Conservation (phyloP, 2,329 filamentous ascomycete genomes). For the Cladophialophora yegresii region DNA sequence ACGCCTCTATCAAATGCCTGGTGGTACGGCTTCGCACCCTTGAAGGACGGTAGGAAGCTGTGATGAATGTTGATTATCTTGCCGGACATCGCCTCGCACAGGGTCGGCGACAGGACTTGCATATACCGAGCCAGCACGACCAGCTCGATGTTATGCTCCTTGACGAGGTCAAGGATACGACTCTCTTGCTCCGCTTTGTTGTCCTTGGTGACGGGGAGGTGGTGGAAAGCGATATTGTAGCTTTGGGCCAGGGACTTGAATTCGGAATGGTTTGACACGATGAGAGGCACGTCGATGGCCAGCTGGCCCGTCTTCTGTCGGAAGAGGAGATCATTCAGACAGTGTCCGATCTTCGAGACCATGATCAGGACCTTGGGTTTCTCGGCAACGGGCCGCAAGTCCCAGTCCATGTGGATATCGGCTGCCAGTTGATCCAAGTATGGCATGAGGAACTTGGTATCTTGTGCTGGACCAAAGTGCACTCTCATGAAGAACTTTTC, state of each 20-base stretch:
- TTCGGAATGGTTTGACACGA: constrained; percentile 81
- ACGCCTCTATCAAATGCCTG: constrained; percentile 84
- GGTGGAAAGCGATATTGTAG: constrained; percentile 77
- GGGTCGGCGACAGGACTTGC: constrained; percentile 75
- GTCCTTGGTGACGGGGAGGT: constrained; percentile 76
- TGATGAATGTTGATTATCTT: constrained; percentile 93
- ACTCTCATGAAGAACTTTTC: constrained; percentile 86
- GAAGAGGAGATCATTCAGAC: constrained; percentile 81
- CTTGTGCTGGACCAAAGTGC: constrained; percentile 68
- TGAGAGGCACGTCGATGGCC: constrained; percentile 71
- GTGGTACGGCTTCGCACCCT: constrained; percentile 85
- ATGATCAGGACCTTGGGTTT: constrained; percentile 81
- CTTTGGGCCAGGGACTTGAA: constrained; percentile 67
- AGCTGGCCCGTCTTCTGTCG: constrained; percentile 73
- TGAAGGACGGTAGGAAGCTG: constrained; percentile 82
- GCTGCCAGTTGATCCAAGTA: constrained; percentile 64
- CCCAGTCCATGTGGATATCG: constrained; percentile 69
- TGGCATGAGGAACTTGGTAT: constrained; percentile 51
- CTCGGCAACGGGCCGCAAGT: constrained; percentile 66
- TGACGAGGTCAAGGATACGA: constrained; percentile 69
- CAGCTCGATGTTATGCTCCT: constrained; percentile 70
- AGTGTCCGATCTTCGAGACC: constrained; percentile 87
- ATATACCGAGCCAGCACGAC: constrained; percentile 83
- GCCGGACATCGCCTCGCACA: constrained; percentile 78
- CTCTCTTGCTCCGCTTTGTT: constrained; percentile 74